These are phyloP conservation scores for Colletotrichum sp. DNA, from an alignment of 2,329 filamentous ascomycete genomes.

Conservation along the genomic window DNA sequence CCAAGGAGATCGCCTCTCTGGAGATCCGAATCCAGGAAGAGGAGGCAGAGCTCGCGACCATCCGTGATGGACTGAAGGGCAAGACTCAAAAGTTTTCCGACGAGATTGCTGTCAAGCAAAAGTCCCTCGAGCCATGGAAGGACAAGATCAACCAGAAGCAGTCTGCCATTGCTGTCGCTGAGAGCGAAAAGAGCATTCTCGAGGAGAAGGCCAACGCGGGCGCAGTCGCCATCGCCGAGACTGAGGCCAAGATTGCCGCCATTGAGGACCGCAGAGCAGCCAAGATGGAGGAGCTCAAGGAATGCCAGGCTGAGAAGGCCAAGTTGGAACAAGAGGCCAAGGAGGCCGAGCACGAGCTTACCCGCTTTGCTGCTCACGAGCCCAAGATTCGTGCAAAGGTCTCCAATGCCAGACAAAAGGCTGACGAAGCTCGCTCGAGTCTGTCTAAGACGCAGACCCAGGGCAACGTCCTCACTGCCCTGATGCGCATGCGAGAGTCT, in stretches of 20 bases:
- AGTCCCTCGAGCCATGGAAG: slow-evolving; percentile 93
- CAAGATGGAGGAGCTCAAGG: slow-evolving; percentile 78
- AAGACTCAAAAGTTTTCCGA: slow-evolving; percentile 96
- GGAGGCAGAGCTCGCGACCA: slow-evolving; percentile 80
- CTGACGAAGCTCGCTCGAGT: slow-evolving; percentile 92
- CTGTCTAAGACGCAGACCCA: slow-evolving; percentile 90
- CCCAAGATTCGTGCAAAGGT: slow-evolving; percentile 83
- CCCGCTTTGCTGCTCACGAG: slow-evolving; percentile 76
- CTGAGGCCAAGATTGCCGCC: slow-evolving; percentile 76
- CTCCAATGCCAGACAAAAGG: slow-evolving; percentile 90
- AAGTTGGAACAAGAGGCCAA: slow-evolving; percentile 76
- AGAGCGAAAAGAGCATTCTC: slow-evolving; percentile 92
- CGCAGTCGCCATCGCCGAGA: slow-evolving; percentile 81
- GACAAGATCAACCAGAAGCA: slow-evolving; percentile 97
- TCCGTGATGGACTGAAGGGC: slow-evolving; percentile 87
- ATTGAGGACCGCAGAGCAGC: slow-evolving; percentile 74
- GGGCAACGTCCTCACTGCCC: slow-evolving; percentile 86
- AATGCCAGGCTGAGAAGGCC: slow-evolving; percentile 74
- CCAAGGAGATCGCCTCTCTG: slow-evolving; percentile 75
- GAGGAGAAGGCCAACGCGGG: slow-evolving; percentile 89
- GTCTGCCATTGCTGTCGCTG: slow-evolving; percentile 90
- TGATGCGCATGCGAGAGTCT: slow-evolving; percentile 95
- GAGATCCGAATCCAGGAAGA: slow-evolving; percentile 79
- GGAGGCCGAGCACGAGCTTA: slow-evolving; percentile 74
- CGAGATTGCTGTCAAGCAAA: slow-evolving; percentile 90